These are phyloP conservation scores for Fusarium torreyae DNA, from an alignment of 2,329 filamentous ascomycete species.

Conservation along the genomic window DNA sequence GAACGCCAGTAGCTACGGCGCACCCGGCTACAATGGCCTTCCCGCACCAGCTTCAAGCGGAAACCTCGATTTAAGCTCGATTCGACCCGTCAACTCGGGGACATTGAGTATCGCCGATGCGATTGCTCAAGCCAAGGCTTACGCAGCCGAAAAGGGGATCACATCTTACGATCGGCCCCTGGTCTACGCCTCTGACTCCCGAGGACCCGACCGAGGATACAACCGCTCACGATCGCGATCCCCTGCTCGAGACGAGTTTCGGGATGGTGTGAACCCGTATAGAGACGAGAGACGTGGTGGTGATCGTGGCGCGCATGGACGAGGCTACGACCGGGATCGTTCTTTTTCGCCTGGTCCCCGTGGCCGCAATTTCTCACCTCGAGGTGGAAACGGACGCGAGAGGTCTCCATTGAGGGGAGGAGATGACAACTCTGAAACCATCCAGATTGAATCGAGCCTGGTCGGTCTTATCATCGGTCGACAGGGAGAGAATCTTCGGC, in stretches of 20 bases:
- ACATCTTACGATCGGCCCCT: constrained; percentile 72
- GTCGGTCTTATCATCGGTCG: constrained; percentile 93
- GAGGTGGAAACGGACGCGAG: constrained; percentile 67
- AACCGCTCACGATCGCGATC: constrained; percentile 81
- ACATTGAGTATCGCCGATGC: constrained; percentile 88
- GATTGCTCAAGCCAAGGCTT: constrained; percentile 86
- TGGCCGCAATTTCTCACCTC: constrained; percentile 72
- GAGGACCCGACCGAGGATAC: constrained; percentile 64
- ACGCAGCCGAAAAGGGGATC: constrained; percentile 84
- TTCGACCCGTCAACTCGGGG: constrained; percentile 84
- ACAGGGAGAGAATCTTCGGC: constrained; percentile 88
- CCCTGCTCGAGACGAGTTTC: constrained; percentile 78
- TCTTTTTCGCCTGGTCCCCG: constrained; percentile 78
- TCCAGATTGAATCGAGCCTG: constrained; percentile 87
- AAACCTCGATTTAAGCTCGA: constrained; percentile 83
- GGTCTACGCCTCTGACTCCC: constrained; percentile 59
- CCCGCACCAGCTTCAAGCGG: constrained; percentile 81
- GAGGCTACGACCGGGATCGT: constrained; percentile 72
- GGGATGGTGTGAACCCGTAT: constrained; percentile 86
- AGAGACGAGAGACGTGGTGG: constrained; percentile 86
- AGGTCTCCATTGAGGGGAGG: constrained; percentile 70
- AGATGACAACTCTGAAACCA: constrained; percentile 83
- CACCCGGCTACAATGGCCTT: constrained; percentile 61
- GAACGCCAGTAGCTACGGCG: constrained; percentile 48
- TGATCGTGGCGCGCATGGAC: constrained; percentile 57